Conservation (phyloP, 148 eudicot species). For the Vaccinium corymbosum region DNA sequence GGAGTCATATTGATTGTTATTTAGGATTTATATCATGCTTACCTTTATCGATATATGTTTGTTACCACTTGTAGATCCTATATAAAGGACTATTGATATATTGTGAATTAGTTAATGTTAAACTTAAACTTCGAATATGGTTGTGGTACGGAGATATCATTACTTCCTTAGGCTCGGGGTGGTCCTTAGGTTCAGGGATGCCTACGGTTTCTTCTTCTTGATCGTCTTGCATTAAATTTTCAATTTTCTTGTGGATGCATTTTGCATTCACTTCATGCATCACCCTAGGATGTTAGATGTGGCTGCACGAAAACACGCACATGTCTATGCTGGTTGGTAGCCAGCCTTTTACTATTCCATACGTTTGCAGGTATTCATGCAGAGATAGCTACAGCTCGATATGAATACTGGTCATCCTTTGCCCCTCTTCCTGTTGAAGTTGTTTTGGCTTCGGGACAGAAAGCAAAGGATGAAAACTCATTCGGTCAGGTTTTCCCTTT, state of each 20-base stretch:
- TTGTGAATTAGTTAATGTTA: neutral
- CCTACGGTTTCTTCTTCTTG: neutral
- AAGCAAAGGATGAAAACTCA: conserved; percentile 57
- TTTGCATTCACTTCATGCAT: neutral
- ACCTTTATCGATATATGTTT: neutral
- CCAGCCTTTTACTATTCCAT: neutral
- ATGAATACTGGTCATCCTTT: conserved; percentile 81
- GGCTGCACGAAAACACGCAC: too few species aligned
- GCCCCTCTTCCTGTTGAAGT: conserved; percentile 74
- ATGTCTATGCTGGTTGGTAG: neutral
- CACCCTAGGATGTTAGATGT: neutral
- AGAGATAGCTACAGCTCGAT: conserved; percentile 73
- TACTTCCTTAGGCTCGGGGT: neutral
- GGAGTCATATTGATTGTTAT: neutral
- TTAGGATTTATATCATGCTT: neutral
- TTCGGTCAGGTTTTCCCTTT: conserved; percentile 33
- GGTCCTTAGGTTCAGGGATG: neutral
- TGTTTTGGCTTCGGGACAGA: conserved; percentile 77
- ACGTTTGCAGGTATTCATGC: conserved; percentile 58
- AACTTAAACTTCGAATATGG: neutral
- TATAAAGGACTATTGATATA: neutral
- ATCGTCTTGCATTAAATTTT: neutral
- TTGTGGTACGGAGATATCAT: neutral
- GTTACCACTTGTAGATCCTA: neutral
- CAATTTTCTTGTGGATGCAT: neutral